Evolutionary conservation across 257 asterid genomes (phyloP), one percentile per base, ranked within the genome.

Genomic region (Schizonepeta tenuifolia): DNA sequence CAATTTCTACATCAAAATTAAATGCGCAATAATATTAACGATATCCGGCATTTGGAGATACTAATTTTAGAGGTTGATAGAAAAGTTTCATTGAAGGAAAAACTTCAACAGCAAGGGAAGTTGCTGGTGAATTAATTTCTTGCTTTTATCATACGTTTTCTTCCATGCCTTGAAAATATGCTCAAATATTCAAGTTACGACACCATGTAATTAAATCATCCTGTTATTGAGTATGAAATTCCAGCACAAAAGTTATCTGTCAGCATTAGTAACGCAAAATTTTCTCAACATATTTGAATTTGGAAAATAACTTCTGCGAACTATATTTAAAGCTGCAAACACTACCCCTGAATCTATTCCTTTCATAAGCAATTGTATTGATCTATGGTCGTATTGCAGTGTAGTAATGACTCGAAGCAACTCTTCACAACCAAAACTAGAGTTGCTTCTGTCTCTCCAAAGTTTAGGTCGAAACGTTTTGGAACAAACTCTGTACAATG

Each of bases 31-130:
- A 57, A 55, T 12, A 6, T 28, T 57, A 57, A 13, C 41, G 41
- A 57, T 13, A 43, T 22, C 49, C 2, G 20, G 10, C 7, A 21
- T 38, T 35, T 17, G 1, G 3, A 38, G n/a, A 62, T 9, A 36
- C 20, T 61, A 61, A 35, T 20, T 15, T 63, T n/a, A 65, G 33
- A 15, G 51, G 63, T 38, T 44, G 53, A 62, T n/a, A 49, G 53
- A n/a, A 11, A 33, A 65, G 77, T 70, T 24, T 50, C 6, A 26
- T 65, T 15, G 1, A 12, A 24, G 57, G 35, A 62, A 72, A 31
- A 72, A 47, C 84, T 80, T 80, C 55, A 69, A 80, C 14, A 80
- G 24, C 43, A 80, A 76, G 84, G 73, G 54, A 80, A 17, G 70
- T 62, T 59, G 84, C 81, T 80, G 84, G 78, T 80, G 76, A 71